A percentile compares a stretch with the other conserved stretches of the same genome.
phyloP scores from a whole-genome alignment of 352 stramenopile species.

The Globisporangium perplexum region DNA sequence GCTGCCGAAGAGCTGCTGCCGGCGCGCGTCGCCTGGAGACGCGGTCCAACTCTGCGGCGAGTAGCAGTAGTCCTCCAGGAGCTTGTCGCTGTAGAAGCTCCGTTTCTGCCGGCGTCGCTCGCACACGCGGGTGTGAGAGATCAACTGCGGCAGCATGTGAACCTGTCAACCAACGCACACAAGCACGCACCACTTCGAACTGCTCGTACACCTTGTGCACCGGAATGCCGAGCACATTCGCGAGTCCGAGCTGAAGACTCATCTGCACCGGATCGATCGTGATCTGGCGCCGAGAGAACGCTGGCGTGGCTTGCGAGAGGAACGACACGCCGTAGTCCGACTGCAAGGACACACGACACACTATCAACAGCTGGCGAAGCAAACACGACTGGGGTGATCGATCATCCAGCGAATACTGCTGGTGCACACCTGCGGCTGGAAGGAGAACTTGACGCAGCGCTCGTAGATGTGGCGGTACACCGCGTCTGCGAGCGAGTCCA shows the following conservation, averaged over 20 bases:
- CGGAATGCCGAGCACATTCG: conserved; percentile 60
- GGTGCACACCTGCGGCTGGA: conserved; percentile 54
- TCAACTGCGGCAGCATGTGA: neutral
- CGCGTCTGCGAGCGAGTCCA: conserved; percentile 64
- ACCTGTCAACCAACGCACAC: neutral
- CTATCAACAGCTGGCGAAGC: too few species aligned
- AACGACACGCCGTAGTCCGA: conserved; percentile 82
- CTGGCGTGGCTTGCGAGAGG: conserved; percentile 44
- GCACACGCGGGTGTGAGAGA: too few species aligned
- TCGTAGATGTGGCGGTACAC: conserved; percentile 80
- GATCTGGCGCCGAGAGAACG: conserved; percentile 50
- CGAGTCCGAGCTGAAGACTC: conserved; percentile 76
- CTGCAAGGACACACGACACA: conserved; percentile 22
- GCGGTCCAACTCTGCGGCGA: conserved; percentile 82
- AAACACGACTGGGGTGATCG: too few species aligned
- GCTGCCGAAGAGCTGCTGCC: conserved; percentile 70
- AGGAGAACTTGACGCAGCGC: conserved; percentile 67
- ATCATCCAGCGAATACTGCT: too few species aligned
- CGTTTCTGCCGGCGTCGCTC: conserved; percentile 45
- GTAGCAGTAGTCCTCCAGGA: conserved; percentile 79
- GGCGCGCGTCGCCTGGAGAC: conserved; percentile 56
- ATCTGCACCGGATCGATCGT: conserved; percentile 75
- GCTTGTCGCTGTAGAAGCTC: conserved; percentile 69
- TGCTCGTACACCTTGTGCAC: conserved; percentile 64
- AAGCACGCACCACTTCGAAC: conserved; percentile 60